Base-by-base conservation (phyloP, 2,329 filamentous ascomycete genomes). In the Septoria linicola region DNA sequence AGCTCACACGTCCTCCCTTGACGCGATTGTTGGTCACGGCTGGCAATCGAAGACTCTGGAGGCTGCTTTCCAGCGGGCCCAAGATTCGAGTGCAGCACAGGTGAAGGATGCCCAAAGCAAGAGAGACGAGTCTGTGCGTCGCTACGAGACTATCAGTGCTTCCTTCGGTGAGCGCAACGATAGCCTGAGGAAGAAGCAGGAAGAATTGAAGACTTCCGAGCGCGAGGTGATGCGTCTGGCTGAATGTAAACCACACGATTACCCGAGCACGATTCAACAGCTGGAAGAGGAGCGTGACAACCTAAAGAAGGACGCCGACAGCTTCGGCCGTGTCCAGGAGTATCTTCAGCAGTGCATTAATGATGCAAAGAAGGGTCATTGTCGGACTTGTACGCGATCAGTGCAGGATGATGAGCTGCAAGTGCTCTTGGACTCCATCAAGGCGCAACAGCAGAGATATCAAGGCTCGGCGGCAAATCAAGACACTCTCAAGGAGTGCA, bases 21-120 rank as follows among this genome's bases (percentile, higher is more conserved):
- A 80, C 10, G 73, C 77, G 4, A 69, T 88, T 8, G 61, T 97
- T 25, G 83, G 84, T 20, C 57, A 68, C 5, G 75, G 78, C 1
- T 96, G 90, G 90, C 74, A 82, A 19, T 76, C 84, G 3, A 76
- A 82, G 11, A 85, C 78, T 0, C 68, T 97, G 8, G 89, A 95
- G 37, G 66, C 76, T 32, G 79, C 84, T 19, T 95, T 88, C 58
- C 83, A 93, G 59, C 71, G 74, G 2, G 76, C 79, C 2, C 62
- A 89, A 7, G 76, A 81, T 40, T 71, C 77, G 31, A 85, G 84
- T 61, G 76, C 70, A 19, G 74, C 76, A 30, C 69, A 77, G 19
- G 76, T 89, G 23, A 75, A 78, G 10, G 83, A 87, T 31, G 83
- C 83, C 4, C 83, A 88, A 65, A 81, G 80, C 41, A 78, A 83